Conservation (phyloP, 2,329 filamentous ascomycete genomes). For the Bipolaris cookei region DNA sequence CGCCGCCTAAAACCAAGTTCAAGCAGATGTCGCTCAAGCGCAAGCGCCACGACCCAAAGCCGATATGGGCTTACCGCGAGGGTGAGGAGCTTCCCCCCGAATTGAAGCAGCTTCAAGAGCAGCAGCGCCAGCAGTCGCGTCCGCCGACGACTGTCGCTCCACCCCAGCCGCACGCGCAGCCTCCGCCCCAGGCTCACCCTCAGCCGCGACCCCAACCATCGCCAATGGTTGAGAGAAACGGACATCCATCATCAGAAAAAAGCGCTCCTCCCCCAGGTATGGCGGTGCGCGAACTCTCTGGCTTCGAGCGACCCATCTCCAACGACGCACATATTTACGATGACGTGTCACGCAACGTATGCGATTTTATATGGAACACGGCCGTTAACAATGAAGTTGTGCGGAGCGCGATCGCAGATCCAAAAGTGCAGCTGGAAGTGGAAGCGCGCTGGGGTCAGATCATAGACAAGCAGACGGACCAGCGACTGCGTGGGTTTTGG, state of each 20-base stretch:
- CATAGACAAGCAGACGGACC: conserved; percentile 71
- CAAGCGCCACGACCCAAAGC: conserved; percentile 47
- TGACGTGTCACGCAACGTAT: conserved; percentile 75
- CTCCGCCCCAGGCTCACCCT: conserved; percentile 12
- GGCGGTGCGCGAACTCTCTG: conserved; percentile 24
- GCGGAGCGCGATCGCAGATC: conserved; percentile 56
- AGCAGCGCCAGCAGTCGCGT: conserved; percentile 32
- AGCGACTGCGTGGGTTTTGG: conserved; percentile 70
- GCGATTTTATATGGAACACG: conserved; percentile 78
- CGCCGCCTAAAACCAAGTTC: conserved; percentile 26
- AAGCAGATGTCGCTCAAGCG: conserved; percentile 43
- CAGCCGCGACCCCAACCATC: conserved; percentile 17
- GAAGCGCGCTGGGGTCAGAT: conserved; percentile 91
- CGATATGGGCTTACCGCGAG: conserved; percentile 46
- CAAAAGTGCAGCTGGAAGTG: conserved; percentile 80
- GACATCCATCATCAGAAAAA: conserved; percentile 20
- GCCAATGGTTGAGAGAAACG: conserved; percentile 28
- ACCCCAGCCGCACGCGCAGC: conserved; percentile 25
- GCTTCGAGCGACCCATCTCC: conserved; percentile 67
- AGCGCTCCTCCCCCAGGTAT: conserved; percentile 15
- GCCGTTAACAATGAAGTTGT: conserved; percentile 72
- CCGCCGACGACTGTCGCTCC: conserved; percentile 27
- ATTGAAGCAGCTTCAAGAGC: conserved; percentile 31
- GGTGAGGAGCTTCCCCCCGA: conserved; percentile 35
- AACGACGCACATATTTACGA: conserved; percentile 71